These are phyloP conservation scores for Oryza nivara DNA, from an alignment of 176 grass and related monocot species.

Conservation along the genomic window DNA sequence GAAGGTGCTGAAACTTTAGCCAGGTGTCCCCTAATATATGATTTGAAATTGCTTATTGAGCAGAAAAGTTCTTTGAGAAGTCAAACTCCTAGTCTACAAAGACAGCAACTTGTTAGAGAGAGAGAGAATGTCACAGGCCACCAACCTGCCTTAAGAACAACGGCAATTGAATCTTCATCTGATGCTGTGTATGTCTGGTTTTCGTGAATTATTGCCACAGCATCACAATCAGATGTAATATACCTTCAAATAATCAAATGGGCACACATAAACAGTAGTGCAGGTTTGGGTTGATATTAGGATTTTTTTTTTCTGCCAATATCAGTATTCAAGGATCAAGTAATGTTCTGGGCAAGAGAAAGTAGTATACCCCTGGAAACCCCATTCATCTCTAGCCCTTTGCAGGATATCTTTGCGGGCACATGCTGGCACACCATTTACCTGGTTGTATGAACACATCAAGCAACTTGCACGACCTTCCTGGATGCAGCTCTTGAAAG, in stretches of 20 bases:
- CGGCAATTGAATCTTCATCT: constrained; percentile 81
- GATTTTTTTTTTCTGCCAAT: not conserved
- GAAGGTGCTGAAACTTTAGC: not conserved
- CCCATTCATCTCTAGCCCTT: constrained; percentile 85
- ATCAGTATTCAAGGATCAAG: constrained; percentile 20
- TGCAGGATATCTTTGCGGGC: constrained; percentile 72
- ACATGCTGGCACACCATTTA: constrained; percentile 84
- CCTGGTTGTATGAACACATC: constrained; percentile 95
- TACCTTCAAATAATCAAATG: constrained; percentile 60
- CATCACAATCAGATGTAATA: constrained; percentile 89
- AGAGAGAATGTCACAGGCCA: constrained; percentile 1
- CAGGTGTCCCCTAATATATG: not conserved
- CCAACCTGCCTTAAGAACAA: constrained; percentile 93
- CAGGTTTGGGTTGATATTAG: not conserved
- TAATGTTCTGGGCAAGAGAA: constrained; percentile 20
- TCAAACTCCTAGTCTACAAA: constrained; percentile 1
- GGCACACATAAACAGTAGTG: constrained; percentile 23
- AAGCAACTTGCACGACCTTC: constrained; percentile 91
- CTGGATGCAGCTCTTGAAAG: constrained; percentile 91
- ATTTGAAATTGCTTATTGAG: not conserved
- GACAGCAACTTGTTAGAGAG: not conserved
- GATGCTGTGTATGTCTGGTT: constrained; percentile 72
- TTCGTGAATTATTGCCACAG: constrained; percentile 82
- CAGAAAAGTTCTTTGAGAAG: not conserved
- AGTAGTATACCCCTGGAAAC: constrained; percentile 74